Evolutionary conservation across 768 basidiomycete species (phyloP), one percentile per base, ranked within the genome.

Genomic region (Suillus luteus): DNA sequence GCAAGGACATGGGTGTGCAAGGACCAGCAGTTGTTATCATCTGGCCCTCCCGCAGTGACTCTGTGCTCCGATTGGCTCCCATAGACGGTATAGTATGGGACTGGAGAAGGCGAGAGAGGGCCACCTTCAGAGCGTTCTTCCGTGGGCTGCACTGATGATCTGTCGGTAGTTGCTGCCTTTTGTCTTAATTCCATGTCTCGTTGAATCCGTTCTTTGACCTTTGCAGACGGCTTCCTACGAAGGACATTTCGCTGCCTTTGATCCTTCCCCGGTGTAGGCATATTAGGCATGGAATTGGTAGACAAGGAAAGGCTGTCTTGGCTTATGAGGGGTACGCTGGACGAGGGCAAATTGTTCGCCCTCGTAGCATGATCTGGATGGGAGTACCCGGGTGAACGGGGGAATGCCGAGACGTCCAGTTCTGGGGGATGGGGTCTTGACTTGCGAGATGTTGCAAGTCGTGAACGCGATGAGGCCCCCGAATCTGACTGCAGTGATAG

Each of bases 41-140:
- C 78, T 0, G 79, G 77, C 11, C 79, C 78, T 0, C 81, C 82
- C 0, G 80, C 80, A 14, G 78, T 80, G 17, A 83, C 76, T 7
- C 82, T 73, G 9, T 78, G 78, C 1, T 78, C 85, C 1, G 82
- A 76, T 0, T 77, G 71, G 7, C 78, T 76, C 1, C 86, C 86
- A 63, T 86, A 80, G 17, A 87, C 81, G 4, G 86, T 84, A 66
- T 86, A 86, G 59, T 86, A 85, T n/a, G 85, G 85, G 11, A 74
- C 77, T 40, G 70, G 66, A 14, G 73, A 63, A 9, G 48, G 62
- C 5, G 58, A 37, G 54, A 52, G 24, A 57, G 64, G 43, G 12
- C 72, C 73, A 14, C 55, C 72, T 2, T 65, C 17, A 74, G 67
- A 1, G 73, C 71, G 22, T 71, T 60, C 61, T 74, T 69, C 60